A percentile compares a stretch with the other conserved stretches of the same genome.
Conservation (phyloP, 78 protist genomes). For the Speleostelium caveatum region DNA sequence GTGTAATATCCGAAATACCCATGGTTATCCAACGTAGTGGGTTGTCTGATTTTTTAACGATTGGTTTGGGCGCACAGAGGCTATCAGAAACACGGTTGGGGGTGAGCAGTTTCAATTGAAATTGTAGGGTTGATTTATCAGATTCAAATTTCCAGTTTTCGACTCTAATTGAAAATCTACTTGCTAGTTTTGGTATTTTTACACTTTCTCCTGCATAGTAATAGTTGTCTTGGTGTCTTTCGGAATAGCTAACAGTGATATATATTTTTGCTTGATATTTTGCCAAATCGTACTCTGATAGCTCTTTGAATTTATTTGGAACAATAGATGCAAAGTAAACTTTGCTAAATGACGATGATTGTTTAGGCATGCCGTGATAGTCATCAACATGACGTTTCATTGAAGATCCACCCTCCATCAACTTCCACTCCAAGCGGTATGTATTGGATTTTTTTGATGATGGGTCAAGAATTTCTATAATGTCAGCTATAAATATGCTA, state of each 20-base stretch:
- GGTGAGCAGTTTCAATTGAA: neutral
- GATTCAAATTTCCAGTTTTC: neutral
- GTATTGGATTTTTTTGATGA: neutral
- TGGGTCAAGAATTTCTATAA: neutral
- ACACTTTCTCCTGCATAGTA: neutral
- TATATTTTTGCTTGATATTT: neutral
- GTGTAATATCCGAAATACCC: neutral
- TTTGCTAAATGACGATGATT: no score
- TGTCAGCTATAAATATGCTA: neutral
- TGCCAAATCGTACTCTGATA: no score
- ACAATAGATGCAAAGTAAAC: no score
- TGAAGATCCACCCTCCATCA: neutral
- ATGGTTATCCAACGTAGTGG: constrained; percentile 11
- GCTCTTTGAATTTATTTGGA: neutral
- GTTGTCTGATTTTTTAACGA: neutral
- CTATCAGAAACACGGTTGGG: neutral
- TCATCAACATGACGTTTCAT: neutral
- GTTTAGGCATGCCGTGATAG: no score
- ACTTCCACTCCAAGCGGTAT: neutral
- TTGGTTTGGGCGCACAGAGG: neutral
- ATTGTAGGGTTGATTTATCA: neutral
- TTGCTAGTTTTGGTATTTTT: neutral
- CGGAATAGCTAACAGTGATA: neutral
- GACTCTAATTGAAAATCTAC: neutral
- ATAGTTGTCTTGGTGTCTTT: neutral